Base-by-base conservation (phyloP, 352 stramenopile species). In the Hyaloperonospora arabidopsidis region DNA sequence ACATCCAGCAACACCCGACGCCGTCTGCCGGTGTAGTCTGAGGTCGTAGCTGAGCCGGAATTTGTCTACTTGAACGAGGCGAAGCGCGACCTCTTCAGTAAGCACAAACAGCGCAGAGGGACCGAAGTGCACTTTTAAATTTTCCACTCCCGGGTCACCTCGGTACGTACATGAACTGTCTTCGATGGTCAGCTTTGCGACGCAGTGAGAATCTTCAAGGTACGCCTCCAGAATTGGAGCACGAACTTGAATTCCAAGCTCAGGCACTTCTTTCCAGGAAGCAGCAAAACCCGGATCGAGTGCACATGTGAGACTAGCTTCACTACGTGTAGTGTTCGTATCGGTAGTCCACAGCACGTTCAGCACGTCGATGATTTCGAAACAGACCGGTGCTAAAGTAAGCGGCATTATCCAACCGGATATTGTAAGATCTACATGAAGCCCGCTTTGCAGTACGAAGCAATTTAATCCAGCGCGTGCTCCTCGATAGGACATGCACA, bases 21-120 rank as follows among this genome's bases (percentile, higher is more conserved):
- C 65, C 13, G 51, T 76, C n/a, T 65, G 64, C 43, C 61, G 71
- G 61, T 84, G 63, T 6, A 87, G 59, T 45, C 79, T 61, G 2
- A 86, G 69, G 21, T 93, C 84, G 52, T 93, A 95, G 32, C 76
- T 67, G 13, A 89, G 54, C 67, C 74, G 82, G n/a, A 87, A 75
- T 25, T 83, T 84, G 52, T 92, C 83, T 10, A 93, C 68, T 65
- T 95, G 84, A 0, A 86, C 83, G 2, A 95, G 61, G 21, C 84
- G 79, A 52, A 95, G 74, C 0, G 84, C 83, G n/a, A 93, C 83
- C 62, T 93, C 84, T 53, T 92, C 77, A 0, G 84, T 93, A 32
- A 95, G 45, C 1, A 95, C 83, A 50, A 88, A 92, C 12, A 95
- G 54, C 17, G 84, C 82, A 0, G 81, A 93, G 2, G 84, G 80